Evolutionary conservation across 495 filamentous ascomycete genomes (phyloP), one percentile per base, ranked within the genome.

Genomic region (Chaetomium cochliodes): DNA sequence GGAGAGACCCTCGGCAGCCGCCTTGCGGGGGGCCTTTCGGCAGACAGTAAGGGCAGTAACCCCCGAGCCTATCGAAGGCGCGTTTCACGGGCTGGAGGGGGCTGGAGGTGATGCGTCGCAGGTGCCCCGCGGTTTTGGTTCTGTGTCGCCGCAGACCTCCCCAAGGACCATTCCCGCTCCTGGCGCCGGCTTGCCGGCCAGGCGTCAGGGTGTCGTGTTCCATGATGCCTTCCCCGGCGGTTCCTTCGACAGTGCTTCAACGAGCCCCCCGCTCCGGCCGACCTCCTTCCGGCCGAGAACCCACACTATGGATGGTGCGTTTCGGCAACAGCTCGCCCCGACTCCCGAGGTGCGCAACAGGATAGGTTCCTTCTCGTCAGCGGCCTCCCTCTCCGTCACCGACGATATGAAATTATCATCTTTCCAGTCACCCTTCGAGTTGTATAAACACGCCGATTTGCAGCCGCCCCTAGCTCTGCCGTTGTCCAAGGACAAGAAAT

Each of bases 311-410:
- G 81, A 84, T 44, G 77, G 81, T 46, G 74, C 80, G 30, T 70
- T 79, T 53, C 81, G 82, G 26, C 80, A 79, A 61, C 75, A 78
- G 30, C 69, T 78, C 26, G 67, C 65, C 16, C 70, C 75, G 18
- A 54, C 74, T 15, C 67, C 69, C 25, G 82, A 82, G 60, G 70
- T 70, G 42, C 76, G 82, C 15, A 77, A 81, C 65, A 74, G 82
- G n/a, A 77, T 84, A 20, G 81, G 82, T 39, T 84, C 82, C n/a
- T 81, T 84, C 46, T 83, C 82, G 42, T 83, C 82, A n/a, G 72
- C 80, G 30, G 65, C 73, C 16, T 80, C 79, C 13, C 71, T 78
- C 25, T 68, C 76, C 18, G 64, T 75, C 42, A 55, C 71, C 63
- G 80, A 82, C 55, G 81, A 84, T 7, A 49, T 72, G 42, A 75